Evolutionary conservation across 2,329 filamentous ascomycete species (phyloP), one percentile per base, ranked within the genome.

Genomic region (Xylaria sp.): DNA sequence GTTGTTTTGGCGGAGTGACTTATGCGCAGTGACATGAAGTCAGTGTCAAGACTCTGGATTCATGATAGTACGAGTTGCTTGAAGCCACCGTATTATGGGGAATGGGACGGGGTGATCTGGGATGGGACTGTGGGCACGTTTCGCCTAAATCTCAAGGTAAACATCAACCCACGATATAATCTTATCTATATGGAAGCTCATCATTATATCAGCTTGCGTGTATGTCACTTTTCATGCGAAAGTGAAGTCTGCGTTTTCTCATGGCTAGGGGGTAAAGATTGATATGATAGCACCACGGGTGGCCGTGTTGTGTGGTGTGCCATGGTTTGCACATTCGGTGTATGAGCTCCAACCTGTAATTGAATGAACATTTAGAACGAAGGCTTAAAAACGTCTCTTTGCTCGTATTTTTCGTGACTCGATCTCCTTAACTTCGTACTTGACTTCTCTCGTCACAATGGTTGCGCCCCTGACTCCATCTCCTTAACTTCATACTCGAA

Each of bases 121-220:
- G 13, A 44, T 30, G 39, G 51, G 46, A 51, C 47, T 35, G 42
- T 57, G 55, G 44, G 47, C 52, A 55, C 30, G 11, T 35, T 30
- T 58, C 49, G 53, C 58, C 46, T 35, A 54, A 60, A 58, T 56
- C 59, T 54, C 60, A 70, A 67, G 69, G 49, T 51, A 51, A 34
- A 70, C 70, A 71, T 57, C 60, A 66, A 66, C 64, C 68, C 68
- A 63, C 57, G 35, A 62, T 61, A 62, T 64, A 63, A 62, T 60
- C 57, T 62, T 37, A 53, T 58, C 60, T 65, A 62, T 64, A 63
- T 52, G 51, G 57, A 61, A 60, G 69, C 69, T 70, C 66, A 71
- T 71, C 37, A 46, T 60, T 54, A 52, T 59, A 59, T 59, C 61
- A 63, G 61, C 61, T 62, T 30, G 8, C 57, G 49, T 56, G 57